These are phyloP conservation scores for Hemisphaericaspora xylofermentans DNA, from an alignment of 1,139 yeast species.

Conservation along the genomic window DNA sequence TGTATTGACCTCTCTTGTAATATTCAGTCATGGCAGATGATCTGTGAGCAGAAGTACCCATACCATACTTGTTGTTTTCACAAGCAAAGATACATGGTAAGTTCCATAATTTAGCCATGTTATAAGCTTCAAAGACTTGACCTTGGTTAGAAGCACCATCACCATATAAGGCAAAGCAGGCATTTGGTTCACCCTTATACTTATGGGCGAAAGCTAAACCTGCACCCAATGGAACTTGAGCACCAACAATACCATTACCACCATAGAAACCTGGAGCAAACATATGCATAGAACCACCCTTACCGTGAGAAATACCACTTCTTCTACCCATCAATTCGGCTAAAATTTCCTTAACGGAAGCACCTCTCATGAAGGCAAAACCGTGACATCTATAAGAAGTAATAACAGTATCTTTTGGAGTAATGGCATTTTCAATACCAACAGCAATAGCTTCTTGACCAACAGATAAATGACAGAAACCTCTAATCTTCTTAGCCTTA, in stretches of 20 bases:
- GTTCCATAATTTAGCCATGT: constrained; percentile 99
- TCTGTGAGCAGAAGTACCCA: constrained; percentile 98
- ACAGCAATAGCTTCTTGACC: constrained; percentile 99
- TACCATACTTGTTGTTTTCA: constrained; percentile 99
- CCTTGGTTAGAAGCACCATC: constrained; percentile 99
- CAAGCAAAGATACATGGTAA: constrained; percentile 93
- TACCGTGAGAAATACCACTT: constrained; percentile 92
- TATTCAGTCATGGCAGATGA: constrained; percentile 96
- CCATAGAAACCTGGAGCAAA: constrained; percentile 94
- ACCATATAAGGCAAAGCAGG: constrained; percentile 89
- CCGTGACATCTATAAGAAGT: constrained; percentile 99
- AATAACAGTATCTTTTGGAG: constrained; percentile 79
- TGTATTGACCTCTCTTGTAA: constrained; percentile 98
- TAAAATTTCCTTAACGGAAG: constrained; percentile 82
- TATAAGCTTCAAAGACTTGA: constrained; percentile 94
- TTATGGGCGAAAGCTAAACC: constrained; percentile 97
- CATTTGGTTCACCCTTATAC: constrained; percentile 78
- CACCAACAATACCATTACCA: constrained; percentile 99
- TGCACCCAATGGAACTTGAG: constrained; percentile 97
- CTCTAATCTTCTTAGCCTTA: constrained; percentile 97
- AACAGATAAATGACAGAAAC: constrained; percentile 97
- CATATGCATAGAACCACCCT: constrained; percentile 99
- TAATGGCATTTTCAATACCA: constrained; percentile 94
- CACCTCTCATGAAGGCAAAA: constrained; percentile 94
- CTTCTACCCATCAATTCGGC: constrained; percentile 98